These are phyloP conservation scores for Omphalotus guepiniiformis DNA, from an alignment of 768 basidiomycete genomes.

Conservation along the genomic window DNA sequence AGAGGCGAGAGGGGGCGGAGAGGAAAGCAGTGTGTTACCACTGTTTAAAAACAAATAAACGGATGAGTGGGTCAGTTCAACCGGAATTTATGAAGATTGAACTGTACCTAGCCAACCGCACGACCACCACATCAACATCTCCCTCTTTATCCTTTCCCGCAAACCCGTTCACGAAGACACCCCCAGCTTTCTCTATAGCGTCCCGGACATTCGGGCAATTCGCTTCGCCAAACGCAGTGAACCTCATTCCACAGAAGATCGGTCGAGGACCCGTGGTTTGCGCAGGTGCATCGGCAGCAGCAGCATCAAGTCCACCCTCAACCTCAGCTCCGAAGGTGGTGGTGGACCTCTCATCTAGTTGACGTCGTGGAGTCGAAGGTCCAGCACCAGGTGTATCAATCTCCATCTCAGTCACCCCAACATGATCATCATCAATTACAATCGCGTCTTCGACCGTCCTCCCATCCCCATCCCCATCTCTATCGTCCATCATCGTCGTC, in stretches of 20 bases:
- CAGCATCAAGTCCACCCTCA: background rate
- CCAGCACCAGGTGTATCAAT: constrained; percentile 5
- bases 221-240: constrained; percentile 68
- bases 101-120: constrained; percentile 68
- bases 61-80: background rate
- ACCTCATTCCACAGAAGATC: constrained; percentile 53
- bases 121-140: constrained; percentile 61
- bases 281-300: background rate
- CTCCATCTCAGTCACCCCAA: background rate
- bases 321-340: background rate
- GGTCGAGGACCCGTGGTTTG: no score
- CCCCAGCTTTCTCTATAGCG: constrained; percentile 61
- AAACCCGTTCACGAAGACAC: constrained; percentile 33
- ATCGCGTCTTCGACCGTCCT: background rate
- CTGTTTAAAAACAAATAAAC: constrained; percentile 37
- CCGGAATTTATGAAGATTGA: background rate
- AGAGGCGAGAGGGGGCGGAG: background rate
- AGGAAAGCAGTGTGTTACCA: constrained; percentile 46
- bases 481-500: background rate
- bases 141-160: constrained; percentile 33
- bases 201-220: constrained; percentile 47
- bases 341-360: background rate
- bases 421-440: background rate
- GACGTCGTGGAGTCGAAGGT: background rate
- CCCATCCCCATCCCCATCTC: background rate